Percentiles rank a stretch among this genome's conserved stretches.
These are phyloP conservation scores for Nitzschia putrida DNA, from an alignment of 108 stramenopile genomes.

Conservation along the genomic window DNA sequence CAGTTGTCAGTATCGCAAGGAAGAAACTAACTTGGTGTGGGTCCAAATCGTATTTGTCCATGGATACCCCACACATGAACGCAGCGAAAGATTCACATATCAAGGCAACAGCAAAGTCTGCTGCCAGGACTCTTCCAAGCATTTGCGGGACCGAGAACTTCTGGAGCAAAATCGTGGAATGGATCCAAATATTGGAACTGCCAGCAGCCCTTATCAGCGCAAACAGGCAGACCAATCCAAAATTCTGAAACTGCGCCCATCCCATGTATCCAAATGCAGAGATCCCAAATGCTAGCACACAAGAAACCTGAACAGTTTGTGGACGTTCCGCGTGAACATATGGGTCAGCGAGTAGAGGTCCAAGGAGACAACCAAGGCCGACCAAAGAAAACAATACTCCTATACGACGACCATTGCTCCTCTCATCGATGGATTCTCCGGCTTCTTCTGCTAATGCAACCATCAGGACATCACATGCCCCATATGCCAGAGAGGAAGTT, in stretches of 20 bases:
- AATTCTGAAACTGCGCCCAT: constrained; percentile 28
- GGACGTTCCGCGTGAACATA: constrained; percentile 51
- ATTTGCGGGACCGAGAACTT: constrained; percentile 49
- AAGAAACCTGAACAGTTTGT: constrained; percentile 50
- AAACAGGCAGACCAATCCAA: constrained; percentile 36
- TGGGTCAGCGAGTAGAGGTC: constrained; percentile 51
- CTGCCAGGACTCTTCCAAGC: constrained; percentile 62
- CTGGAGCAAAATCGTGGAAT: constrained; percentile 54
- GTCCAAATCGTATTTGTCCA: constrained; percentile 39
- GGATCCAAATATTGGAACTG: constrained; percentile 56
- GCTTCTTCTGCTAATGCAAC: constrained; percentile 56
- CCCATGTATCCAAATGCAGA: constrained; percentile 42
- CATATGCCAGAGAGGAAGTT: constrained; percentile 47
- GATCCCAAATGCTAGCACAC: constrained; percentile 46
- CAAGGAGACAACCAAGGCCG: constrained; percentile 68
- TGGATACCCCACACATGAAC: constrained; percentile 45
- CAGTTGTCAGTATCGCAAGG: constrained; percentile 30
- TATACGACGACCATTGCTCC: constrained; percentile 35
- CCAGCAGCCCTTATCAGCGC: constrained; percentile 56
- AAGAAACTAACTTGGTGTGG: constrained; percentile 37
- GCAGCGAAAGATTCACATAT: constrained; percentile 58
- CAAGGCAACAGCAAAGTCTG: constrained; percentile 67
- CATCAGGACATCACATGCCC: constrained; percentile 63
- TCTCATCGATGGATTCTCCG: constrained; percentile 7
- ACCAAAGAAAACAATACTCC: constrained; percentile 63